Base-by-base conservation (phyloP, 2,329 filamentous ascomycete species). In the Claviceps africana region DNA sequence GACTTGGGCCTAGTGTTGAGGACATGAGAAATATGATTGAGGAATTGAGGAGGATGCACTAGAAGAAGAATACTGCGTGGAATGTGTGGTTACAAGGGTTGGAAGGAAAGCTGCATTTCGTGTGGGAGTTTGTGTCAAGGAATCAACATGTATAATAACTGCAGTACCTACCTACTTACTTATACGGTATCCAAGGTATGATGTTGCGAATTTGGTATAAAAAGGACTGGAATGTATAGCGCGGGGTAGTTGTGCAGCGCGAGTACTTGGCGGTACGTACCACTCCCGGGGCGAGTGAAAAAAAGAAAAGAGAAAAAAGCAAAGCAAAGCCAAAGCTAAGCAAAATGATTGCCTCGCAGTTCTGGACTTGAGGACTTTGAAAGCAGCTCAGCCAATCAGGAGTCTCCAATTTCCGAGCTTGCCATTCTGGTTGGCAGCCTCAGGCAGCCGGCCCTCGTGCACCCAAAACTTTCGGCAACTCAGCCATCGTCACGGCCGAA, bases 21-120 rank as follows among this genome's bases (percentile, higher is more conserved):
- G 64, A 81, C 71, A 76, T 85, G 68, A 72, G 81, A 48, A 77
- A 76, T 50, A 60, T 81, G 51, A 71, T 85, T 2, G 81, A 84
- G 60, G 78, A 81, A 60, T 62, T 86, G 54, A 78, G 77, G 64
- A 70, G 79, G 55, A 69, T 85, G 66, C 80, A 83, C 65, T 85
- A 40, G 46, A 25, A 11, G 31, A 39, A 39, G 4, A 21, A 22
- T n/a, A n/a, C 17, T 21, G 30, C 22, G 7, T 25, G 33, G 17
- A 30, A 11, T 39, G n/a, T 39, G 28, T 8, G 19, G 21, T 2
- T 30, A 45, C 22, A 21, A 43, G 25, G 5, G 25, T 15, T 43
- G 40, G 40, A 25, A 11, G 40, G 8, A 31, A 33, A 13, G 44
- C 25, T 33, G 28, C 17, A 33, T 21, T 9, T 8, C 28, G 4